Evolutionary conservation across 2,329 filamentous ascomycete species (phyloP), one percentile per base, ranked within the genome.

Genomic region (Fusarium sp.): DNA sequence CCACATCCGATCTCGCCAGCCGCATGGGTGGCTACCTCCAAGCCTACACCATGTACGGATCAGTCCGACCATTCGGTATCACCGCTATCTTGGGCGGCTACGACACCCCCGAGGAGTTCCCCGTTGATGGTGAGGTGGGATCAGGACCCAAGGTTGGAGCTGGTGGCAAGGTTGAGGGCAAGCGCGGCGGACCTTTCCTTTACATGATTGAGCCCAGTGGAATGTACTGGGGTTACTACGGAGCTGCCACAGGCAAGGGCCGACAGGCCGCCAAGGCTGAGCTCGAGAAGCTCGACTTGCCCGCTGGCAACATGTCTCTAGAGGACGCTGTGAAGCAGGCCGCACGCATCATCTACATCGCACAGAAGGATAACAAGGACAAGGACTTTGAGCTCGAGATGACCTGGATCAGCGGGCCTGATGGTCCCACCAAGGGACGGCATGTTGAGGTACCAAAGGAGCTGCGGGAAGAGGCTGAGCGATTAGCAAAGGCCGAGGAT

Each of bases 161-260:
- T 25, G 95, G 95, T 69, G 95, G 95, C 77, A 97, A 96, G 84
- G 87, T 90, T 44, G 82, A 79, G 28, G 89, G 89, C 76, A 90
- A 89, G 77, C 90, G 94, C 79, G 96, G 96, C 74, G 96, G 95
- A 2, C 96, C 96, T 23, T 94, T 90, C 69, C 88, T 99, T 67
- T 99, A 98, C 87, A 99, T 99, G 96, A 95, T 99, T 75, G 96
- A 99, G 85, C 96, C 96, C 43, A 97, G 94, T 77, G 96, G 96
- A 58, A 84, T 95, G 73, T 98, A 97, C 86, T 99, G 96, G 96
- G 96, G 96, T 64, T 99, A 99, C 87, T 98, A 98, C 81, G 96
- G 96, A 75, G 96, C 96, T 41, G 96, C 96, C 51, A 98, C 96
- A 16, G 96, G 96, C 78, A 99, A 99, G 84, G 96, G 96, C 69